Percentiles rank a stretch among this genome's conserved stretches.
Conservation (phyloP, 306 rosid genomes). For the Amphicarpaea edgeworthii region DNA sequence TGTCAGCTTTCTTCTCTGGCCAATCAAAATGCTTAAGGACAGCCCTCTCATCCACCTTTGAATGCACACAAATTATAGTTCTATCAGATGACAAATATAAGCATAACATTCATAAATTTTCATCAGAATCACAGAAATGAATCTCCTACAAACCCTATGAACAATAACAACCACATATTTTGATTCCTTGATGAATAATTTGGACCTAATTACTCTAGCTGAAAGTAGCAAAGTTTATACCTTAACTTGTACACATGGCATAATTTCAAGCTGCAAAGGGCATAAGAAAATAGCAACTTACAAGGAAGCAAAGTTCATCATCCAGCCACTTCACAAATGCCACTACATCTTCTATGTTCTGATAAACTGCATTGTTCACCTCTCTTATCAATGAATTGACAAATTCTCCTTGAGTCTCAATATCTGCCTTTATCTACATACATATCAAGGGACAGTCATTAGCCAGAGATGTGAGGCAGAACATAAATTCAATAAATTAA, state of each 20-base stretch:
- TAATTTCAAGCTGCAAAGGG: constrained; percentile 6
- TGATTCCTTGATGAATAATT: neutral
- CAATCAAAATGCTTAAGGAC: constrained; percentile 95
- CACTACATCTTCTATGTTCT: constrained; percentile 87
- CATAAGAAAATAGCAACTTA: constrained; percentile 50
- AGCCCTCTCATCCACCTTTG: constrained; percentile 96
- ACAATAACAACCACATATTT: neutral
- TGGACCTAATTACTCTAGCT: neutral
- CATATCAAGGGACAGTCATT: constrained; percentile 36
- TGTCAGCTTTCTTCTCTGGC: constrained; percentile 99
- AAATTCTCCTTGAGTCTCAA: constrained; percentile 97
- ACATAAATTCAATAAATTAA: neutral
- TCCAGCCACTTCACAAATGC: constrained; percentile 99
- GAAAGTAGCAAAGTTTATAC: neutral
- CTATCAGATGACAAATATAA: constrained; percentile 5
- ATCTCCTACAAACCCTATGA: neutral
- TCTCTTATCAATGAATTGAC: constrained; percentile 91
- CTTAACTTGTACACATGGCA: neutral
- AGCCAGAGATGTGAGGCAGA: constrained; percentile 18
- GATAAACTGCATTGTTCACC: constrained; percentile 88
- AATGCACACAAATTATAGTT: constrained; percentile 32
- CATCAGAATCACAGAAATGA: neutral
- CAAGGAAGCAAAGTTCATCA: constrained; percentile 98
- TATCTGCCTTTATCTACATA: constrained; percentile 89
- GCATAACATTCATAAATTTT: neutral